A percentile compares a stretch with the other conserved stretches of the same genome.
phyloP scores from a whole-genome alignment of 257 asterid species.

The Solanum appendiculatum region DNA sequence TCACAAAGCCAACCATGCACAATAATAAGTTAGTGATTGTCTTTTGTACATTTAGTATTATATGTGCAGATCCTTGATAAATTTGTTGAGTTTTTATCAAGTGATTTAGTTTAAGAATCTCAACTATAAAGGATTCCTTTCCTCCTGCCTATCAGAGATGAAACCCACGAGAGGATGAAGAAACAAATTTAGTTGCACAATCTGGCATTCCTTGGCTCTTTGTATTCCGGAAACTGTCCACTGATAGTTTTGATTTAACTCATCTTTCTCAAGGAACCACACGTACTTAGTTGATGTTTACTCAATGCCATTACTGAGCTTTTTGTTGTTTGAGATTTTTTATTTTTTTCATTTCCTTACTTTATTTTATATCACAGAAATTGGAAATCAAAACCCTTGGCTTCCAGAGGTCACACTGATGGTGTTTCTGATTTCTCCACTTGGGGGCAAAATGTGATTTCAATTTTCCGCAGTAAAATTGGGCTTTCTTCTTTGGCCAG shows the following conservation, averaged over 20 bases:
- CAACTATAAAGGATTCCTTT: neutral
- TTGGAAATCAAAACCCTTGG: slow-evolving; percentile 60
- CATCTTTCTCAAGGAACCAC: neutral
- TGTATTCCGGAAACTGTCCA: neutral
- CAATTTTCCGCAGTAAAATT: slow-evolving; percentile 69
- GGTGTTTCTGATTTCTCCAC: slow-evolving; percentile 78
- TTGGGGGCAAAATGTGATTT: slow-evolving; percentile 90
- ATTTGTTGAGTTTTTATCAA: neutral
- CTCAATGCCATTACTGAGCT: neutral
- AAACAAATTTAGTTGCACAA: neutral
- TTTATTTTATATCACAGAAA: slow-evolving; percentile 34
- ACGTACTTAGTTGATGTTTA: neutral
- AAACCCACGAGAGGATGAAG: neutral
- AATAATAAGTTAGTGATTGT: neutral
- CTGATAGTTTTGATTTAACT: neutral
- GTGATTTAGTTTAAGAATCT: neutral
- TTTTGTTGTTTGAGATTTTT: neutral
- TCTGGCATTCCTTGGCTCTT: neutral
- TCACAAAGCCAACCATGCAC: neutral
- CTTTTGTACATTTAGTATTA: neutral
- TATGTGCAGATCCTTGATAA: neutral
- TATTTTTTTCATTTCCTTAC: neutral
- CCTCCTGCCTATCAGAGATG: neutral
- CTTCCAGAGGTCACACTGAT: slow-evolving; percentile 67
- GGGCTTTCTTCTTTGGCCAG: slow-evolving; percentile 65